These are phyloP conservation scores for Ceratobasidium sp. DNA, from an alignment of 1,284 basidiomycete genomes.

Conservation along the genomic window DNA sequence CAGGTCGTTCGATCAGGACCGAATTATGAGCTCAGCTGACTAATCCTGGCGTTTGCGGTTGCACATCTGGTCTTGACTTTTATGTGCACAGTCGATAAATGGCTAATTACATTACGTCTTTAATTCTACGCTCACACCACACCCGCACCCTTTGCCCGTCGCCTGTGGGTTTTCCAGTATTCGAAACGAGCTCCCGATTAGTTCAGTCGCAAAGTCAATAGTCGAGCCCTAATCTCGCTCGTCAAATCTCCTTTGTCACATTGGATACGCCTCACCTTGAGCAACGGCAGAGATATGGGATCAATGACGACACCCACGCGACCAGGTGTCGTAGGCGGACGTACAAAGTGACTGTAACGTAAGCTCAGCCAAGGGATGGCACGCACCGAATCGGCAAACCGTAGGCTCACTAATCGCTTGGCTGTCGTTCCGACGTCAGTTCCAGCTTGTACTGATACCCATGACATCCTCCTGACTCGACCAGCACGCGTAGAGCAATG, in stretches of 20 bases:
- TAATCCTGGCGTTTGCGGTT: not conserved
- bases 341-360: constrained; percentile 37
- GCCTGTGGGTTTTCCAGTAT: constrained; percentile 84
- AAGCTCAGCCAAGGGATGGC: not conserved
- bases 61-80: no score
- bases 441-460: constrained; percentile 93
- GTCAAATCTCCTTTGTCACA: not conserved
- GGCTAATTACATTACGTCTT: constrained; percentile 58
- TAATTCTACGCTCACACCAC: constrained; percentile 90
- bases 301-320: constrained; percentile 67
- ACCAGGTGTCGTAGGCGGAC: constrained; percentile 41
- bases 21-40: constrained; percentile 31
- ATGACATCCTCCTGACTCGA: constrained; percentile 91
- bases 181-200: constrained; percentile 87
- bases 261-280: constrained; percentile 55
- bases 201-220: constrained; percentile 87
- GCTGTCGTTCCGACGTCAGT: constrained; percentile 63
- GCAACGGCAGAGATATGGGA: constrained; percentile 75
- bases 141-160: constrained; percentile 85
- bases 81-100: not conserved
- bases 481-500: constrained; percentile 74
- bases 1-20: constrained; percentile 11
- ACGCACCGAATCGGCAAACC: not conserved
- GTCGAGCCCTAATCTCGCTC: constrained; percentile 63
- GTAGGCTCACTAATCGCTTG: constrained; percentile 80